These are phyloP conservation scores for Microthlaspi erraticum DNA, from an alignment of 345 rosid species.

Conservation along the genomic window DNA sequence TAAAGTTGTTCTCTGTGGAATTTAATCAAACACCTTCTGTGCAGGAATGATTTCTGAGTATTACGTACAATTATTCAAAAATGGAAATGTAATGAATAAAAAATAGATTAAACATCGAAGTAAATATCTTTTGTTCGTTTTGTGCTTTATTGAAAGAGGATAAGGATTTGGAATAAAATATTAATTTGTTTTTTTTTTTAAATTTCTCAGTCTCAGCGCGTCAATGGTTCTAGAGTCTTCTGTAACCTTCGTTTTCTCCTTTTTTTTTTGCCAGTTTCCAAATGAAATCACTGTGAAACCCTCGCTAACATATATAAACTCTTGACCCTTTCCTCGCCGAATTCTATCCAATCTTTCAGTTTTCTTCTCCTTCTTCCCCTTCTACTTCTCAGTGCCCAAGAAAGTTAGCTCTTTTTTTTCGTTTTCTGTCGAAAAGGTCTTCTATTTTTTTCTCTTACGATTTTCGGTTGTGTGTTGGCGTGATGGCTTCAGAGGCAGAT, in stretches of 20 bases:
- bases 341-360: neutral
- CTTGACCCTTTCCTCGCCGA: neutral
- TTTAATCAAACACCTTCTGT: conserved; percentile 44
- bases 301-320: conserved; percentile 34
- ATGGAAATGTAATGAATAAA: too few relatives aligned
- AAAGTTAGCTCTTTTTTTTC: conserved; percentile 15
- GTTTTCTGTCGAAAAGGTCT: neutral
- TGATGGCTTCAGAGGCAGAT: conserved; percentile 36
- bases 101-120: neutral
- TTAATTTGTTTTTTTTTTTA: too few relatives aligned
- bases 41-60: neutral
- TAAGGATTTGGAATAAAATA: conserved; percentile 17
- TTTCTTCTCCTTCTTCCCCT: neutral
- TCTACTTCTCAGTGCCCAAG: neutral
- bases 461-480: neutral
- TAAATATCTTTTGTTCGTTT: neutral
- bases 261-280: neutral
- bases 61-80: neutral
- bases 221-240: conserved; percentile 40
- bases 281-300: neutral
- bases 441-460: neutral
- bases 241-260: conserved; percentile 9
- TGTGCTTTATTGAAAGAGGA: conserved; percentile 30
- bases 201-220: too few relatives aligned
- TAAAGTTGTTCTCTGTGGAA: conserved; percentile 12